Evolutionary conservation across 176 grass and related monocot species (phyloP), one percentile per base, ranked within the genome.

Genomic region (Aegilops sharonensis): DNA sequence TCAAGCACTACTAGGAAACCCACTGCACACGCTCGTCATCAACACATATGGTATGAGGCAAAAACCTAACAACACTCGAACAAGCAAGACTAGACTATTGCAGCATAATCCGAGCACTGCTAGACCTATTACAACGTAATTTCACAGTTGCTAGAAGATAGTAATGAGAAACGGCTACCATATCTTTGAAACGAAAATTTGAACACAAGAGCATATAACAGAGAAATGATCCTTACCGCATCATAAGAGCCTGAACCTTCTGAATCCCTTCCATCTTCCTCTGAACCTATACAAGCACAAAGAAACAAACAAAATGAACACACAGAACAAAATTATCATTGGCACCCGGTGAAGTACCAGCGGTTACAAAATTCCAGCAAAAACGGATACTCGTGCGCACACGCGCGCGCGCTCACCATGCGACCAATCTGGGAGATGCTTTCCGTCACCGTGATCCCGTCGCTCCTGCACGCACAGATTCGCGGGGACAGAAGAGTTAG

Each of bases 221-320:
- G 54, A 18, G 74, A 52, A 36, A 61, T 2, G 14, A 61, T 37
- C 31, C 57, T 80, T 66, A 80, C 78, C 60, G 45, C n/a, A 80
- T 47, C 39, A 65, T 80, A 30, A 47, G 59, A 47, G 23, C 25
- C 60, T 47, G 78, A 65, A 0, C 14, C 23, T 80, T 81, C 1
- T 67, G 39, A 30, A 81, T 0, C 9, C 48, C 48, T 52, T 52
- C 48, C 48, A 52, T 52, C 48, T 52, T 52, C 48, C 4, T 67
- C 78, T 67, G 78, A 47, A 81, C 14, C 78, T 81, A 43, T 7
- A 62, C 23, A 81, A 47, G 25, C 62, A 81, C 78, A 81, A 45
- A 15, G 37, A 7, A 0, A 29, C 0, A 65, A 43, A 30, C 1
- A 65, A 3, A 24, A 39, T 36, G 10, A 80, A 17, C 15, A 48